phyloP scores from a whole-genome alignment of 2,329 filamentous ascomycete species.

The Penicillium sclerotiorum region DNA sequence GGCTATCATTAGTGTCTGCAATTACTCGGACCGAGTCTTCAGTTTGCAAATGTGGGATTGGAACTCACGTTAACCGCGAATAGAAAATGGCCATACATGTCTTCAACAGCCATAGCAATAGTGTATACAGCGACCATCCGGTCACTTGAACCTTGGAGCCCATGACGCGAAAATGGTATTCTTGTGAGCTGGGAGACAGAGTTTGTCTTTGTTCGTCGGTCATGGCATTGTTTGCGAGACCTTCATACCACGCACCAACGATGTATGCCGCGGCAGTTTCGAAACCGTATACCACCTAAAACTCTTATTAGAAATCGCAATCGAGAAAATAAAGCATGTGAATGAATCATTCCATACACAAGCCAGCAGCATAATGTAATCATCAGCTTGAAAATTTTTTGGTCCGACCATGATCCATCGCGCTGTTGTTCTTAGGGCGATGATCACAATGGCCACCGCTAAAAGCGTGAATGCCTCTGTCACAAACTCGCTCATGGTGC shows the following conservation, averaged over 20 bases:
- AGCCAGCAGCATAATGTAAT: slow-evolving; percentile 61
- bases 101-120: slow-evolving; percentile 58
- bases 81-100: slow-evolving; percentile 61
- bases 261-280: slow-evolving; percentile 55
- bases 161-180: slow-evolving; percentile 53
- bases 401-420: slow-evolving; percentile 54
- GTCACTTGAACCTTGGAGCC: slow-evolving; percentile 58
- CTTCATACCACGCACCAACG: slow-evolving; percentile 52
- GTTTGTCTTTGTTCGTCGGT: slow-evolving; percentile 52
- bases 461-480: slow-evolving; percentile 56
- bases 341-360: slow-evolving; percentile 43
- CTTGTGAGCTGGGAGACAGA: slow-evolving; percentile 48
- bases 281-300: slow-evolving; percentile 53
- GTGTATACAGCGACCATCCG: slow-evolving; percentile 58
- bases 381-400: slow-evolving; percentile 57
- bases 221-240: slow-evolving; percentile 62
- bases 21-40: background rate
- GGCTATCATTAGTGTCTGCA: background rate
- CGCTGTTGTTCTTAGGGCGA: slow-evolving; percentile 54
- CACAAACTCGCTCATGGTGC: slow-evolving; percentile 36
- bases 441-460: slow-evolving; percentile 53
- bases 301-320: background rate
- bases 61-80: slow-evolving; percentile 52
- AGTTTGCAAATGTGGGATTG: background rate
- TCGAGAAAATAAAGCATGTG: background rate